Conservation (phyloP, 1,284 basidiomycete species). For the Rhodotorula mucilaginosa region DNA sequence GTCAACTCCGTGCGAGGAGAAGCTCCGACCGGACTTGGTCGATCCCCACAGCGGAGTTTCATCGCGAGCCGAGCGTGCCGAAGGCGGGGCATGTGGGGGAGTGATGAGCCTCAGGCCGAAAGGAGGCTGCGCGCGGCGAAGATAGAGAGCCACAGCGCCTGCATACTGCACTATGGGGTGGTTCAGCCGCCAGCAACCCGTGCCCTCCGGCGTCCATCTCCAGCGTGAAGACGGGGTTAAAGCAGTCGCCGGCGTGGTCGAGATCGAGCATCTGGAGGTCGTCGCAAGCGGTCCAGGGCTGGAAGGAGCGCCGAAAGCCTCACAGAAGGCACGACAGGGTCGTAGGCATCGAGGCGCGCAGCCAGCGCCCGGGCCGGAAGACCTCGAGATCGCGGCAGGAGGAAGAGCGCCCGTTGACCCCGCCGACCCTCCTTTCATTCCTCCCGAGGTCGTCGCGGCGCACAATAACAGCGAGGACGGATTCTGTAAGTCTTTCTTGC, state of each 20-base stretch:
- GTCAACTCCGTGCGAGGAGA: too few relatives aligned
- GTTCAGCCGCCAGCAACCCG: too few relatives aligned
- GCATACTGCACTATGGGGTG: too few relatives aligned
- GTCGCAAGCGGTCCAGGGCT: neutral
- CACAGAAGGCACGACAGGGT: neutral
- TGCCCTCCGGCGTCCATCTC: too few relatives aligned
- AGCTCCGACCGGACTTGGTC: too few relatives aligned
- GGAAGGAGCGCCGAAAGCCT: neutral
- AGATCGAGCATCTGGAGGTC: slow-evolving; percentile 1
- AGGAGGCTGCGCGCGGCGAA: too few relatives aligned
- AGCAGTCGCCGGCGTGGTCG: neutral
- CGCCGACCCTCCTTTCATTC: slow-evolving; percentile 5
- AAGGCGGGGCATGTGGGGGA: too few relatives aligned
- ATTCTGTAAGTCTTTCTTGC: slow-evolving; percentile 2
- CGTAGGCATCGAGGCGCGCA: neutral
- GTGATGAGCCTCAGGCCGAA: too few relatives aligned
- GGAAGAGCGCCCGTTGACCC: slow-evolving; percentile 10
- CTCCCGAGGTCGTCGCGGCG: slow-evolving; percentile 12
- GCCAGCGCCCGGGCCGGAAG: neutral
- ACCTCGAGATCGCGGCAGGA: neutral
- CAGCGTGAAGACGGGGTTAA: neutral
- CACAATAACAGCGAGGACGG: slow-evolving; percentile 6
- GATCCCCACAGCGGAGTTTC: too few relatives aligned
- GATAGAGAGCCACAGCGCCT: too few relatives aligned
- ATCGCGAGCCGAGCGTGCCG: too few relatives aligned